These are phyloP conservation scores for Zymoseptoria brevis DNA, from an alignment of 2,329 filamentous ascomycete genomes.

Conservation along the genomic window DNA sequence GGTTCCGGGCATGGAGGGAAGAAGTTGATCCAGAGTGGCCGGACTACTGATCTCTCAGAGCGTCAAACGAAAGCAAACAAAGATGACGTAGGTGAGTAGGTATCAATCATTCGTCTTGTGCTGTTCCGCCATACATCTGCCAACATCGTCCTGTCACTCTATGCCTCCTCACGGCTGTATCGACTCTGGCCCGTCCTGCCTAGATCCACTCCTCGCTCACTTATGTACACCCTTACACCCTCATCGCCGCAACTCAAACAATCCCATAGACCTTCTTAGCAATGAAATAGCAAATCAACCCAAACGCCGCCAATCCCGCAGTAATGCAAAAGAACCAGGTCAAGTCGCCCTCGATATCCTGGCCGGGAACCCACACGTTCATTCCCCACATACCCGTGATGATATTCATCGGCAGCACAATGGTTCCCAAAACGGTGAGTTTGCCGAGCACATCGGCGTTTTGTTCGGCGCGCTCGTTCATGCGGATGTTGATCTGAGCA, in stretches of 20 bases:
- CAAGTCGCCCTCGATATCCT: constrained; percentile 59
- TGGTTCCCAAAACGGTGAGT: constrained; percentile 90
- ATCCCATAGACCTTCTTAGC: constrained; percentile 80
- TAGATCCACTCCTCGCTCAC: too few species aligned
- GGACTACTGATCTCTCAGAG: constrained; percentile 41
- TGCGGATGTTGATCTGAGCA: constrained; percentile 97
- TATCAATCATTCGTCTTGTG: too few species aligned
- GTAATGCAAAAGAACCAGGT: constrained; percentile 53
- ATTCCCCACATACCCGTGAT: constrained; percentile 98
- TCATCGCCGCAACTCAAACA: constrained; percentile 41
- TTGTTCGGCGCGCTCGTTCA: constrained; percentile 95
- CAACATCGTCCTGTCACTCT: too few species aligned
- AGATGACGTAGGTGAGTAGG: neutral
- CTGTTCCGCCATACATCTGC: too few species aligned
- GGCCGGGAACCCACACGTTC: constrained; percentile 81
- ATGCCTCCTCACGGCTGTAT: too few species aligned
- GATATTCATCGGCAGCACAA: constrained; percentile 97
- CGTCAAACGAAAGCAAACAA: constrained; percentile 21
- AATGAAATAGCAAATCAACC: constrained; percentile 67
- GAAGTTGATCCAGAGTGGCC: constrained; percentile 55
- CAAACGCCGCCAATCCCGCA: constrained; percentile 68
- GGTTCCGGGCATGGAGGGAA: constrained; percentile 64
- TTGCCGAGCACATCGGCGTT: constrained; percentile 92
- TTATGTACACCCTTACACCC: too few species aligned
- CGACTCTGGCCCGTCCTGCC: too few species aligned